Evolutionary conservation across 2,329 filamentous ascomycete species (phyloP).

Genomic region (Hypomyces perniciosus): DNA sequence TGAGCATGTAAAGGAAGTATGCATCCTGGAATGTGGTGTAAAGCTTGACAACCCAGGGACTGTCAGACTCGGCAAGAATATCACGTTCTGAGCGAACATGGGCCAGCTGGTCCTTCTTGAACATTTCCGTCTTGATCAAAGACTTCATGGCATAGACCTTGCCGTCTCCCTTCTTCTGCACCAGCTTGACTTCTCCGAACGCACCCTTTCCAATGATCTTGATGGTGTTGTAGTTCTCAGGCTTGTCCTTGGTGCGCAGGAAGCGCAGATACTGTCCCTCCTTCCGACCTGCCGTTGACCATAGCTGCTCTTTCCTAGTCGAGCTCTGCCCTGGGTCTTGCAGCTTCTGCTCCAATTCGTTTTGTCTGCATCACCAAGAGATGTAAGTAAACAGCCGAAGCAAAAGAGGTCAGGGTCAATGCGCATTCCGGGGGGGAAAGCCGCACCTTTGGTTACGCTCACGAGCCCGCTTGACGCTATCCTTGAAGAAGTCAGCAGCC

Average conservation of each 20-base stretch:
- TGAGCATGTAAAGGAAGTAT: slow-evolving; percentile 96
- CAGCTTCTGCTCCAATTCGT: slow-evolving; percentile 83
- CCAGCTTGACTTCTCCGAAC: slow-evolving; percentile 95
- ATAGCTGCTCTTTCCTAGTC: slow-evolving; percentile 74
- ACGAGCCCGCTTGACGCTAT: slow-evolving; percentile 91
- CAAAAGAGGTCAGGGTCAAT: neutral
- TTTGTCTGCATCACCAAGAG: slow-evolving; percentile 55
- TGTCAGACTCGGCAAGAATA: slow-evolving; percentile 97
- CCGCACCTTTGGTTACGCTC: slow-evolving; percentile 88
- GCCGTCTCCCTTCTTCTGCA: slow-evolving; percentile 91
- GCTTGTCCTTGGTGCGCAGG: slow-evolving; percentile 85
- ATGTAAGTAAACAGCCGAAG: neutral
- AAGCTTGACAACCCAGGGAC: slow-evolving; percentile 97
- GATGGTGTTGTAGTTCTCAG: slow-evolving; percentile 90
- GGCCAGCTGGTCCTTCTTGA: slow-evolving; percentile 96
- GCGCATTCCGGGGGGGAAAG: neutral
- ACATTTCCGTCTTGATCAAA: slow-evolving; percentile 98
- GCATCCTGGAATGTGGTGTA: slow-evolving; percentile 97
- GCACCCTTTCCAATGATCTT: slow-evolving; percentile 99
- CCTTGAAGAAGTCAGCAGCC: slow-evolving; percentile 93
- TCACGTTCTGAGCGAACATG: slow-evolving; percentile 97
- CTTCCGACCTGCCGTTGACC: slow-evolving; percentile 76
- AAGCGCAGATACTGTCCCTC: slow-evolving; percentile 93
- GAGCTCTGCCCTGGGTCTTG: slow-evolving; percentile 69
- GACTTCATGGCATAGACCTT: slow-evolving; percentile 99